Evolutionary conservation across 2,329 filamentous ascomycete genomes (phyloP).

Genomic region (Fusarium keratoplasticum): DNA sequence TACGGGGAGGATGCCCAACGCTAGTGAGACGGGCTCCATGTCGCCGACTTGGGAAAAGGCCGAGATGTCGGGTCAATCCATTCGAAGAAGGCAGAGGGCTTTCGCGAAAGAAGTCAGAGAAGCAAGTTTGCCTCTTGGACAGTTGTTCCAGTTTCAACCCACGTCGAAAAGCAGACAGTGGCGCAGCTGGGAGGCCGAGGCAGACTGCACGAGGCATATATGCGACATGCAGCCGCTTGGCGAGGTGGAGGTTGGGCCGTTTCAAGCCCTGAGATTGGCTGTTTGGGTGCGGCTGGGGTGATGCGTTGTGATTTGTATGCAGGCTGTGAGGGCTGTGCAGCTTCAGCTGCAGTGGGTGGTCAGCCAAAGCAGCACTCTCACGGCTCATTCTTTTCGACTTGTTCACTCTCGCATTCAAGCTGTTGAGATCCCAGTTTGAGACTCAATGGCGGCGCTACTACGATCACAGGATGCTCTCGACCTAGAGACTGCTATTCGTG

Average conservation of each 20-base stretch:
- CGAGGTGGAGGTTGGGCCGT: background rate
- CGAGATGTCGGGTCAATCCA: background rate
- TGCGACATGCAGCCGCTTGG: background rate
- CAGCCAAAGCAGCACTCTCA: background rate
- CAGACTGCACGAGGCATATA: background rate
- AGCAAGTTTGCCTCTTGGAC: background rate
- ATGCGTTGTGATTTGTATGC: background rate
- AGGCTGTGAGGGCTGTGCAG: background rate
- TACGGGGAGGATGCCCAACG: background rate
- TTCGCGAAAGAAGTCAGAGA: background rate
- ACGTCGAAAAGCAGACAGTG: background rate
- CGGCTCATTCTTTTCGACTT: background rate
- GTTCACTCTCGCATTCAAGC: background rate
- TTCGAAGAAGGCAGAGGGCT: background rate
- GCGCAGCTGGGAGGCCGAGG: background rate
- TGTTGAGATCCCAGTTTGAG: background rate
- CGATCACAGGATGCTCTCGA: background rate
- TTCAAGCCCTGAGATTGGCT: background rate
- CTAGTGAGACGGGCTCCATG: conserved; percentile 4
- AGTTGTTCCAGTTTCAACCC: background rate
- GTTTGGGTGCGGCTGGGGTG: background rate
- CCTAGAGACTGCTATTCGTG: background rate
- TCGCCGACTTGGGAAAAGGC: background rate
- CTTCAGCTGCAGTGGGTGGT: background rate
- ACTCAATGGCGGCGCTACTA: background rate